These are phyloP conservation scores for Ammopiptanthus mongolicus DNA, from an alignment of 306 rosid genomes.

Conservation along the genomic window DNA sequence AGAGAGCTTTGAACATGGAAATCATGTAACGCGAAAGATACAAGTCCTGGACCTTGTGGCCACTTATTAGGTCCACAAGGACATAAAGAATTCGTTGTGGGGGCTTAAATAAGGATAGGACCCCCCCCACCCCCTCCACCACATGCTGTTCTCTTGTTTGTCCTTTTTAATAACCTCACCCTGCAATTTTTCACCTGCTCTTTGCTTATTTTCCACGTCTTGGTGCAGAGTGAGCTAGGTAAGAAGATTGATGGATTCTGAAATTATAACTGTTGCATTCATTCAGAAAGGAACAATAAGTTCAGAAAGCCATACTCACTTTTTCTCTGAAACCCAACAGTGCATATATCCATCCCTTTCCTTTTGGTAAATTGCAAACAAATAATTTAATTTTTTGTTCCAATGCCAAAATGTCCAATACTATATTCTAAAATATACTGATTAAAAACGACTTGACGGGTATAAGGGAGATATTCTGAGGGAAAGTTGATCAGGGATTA, in stretches of 20 bases:
- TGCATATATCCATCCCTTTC: background rate
- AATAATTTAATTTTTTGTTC: background rate
- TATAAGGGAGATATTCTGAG: slow-evolving; percentile 33
- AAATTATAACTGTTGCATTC: slow-evolving; percentile 34
- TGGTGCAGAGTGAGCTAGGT: slow-evolving; percentile 18
- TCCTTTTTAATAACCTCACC: slow-evolving; percentile 35
- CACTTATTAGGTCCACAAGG: slow-evolving; percentile 21
- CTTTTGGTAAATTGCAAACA: background rate
- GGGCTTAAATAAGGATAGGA: slow-evolving; percentile 36
- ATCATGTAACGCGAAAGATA: slow-evolving; percentile 11
- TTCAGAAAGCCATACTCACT: slow-evolving; percentile 43
- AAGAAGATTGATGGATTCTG: slow-evolving; percentile 60
- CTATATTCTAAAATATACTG: background rate
- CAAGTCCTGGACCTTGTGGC: slow-evolving; percentile 13
- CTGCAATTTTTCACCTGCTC: slow-evolving; percentile 53
- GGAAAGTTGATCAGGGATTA: slow-evolving; percentile 37
- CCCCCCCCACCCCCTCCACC: slow-evolving; percentile 32
- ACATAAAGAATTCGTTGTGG: slow-evolving; percentile 41
- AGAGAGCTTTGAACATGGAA: background rate
- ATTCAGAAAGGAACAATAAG: slow-evolving; percentile 30
- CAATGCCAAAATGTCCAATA: background rate
- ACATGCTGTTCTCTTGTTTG: slow-evolving; percentile 39
- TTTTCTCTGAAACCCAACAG: slow-evolving; percentile 25
- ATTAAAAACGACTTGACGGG: slow-evolving; percentile 32
- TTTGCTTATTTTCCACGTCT: slow-evolving; percentile 86